A percentile compares a stretch with the other conserved stretches of the same genome.
Conservation (phyloP, 2,329 filamentous ascomycete species). For the Aspergillus fumigatus region DNA sequence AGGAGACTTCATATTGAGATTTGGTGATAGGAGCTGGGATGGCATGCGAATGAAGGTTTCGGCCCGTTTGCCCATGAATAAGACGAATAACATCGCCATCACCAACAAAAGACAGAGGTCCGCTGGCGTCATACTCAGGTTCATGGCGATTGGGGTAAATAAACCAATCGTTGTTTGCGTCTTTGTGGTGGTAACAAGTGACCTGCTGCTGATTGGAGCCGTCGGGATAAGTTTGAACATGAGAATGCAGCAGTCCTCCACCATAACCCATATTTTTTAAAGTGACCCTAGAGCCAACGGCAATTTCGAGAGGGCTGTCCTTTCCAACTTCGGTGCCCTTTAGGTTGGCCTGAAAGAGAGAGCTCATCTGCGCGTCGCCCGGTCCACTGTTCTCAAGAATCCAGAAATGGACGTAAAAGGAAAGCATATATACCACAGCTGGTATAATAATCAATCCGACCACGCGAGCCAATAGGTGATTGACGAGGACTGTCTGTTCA, state of each 20-base stretch:
- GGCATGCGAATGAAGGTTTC: constrained; percentile 92
- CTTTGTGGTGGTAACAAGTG: constrained; percentile 99
- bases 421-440: constrained; percentile 87
- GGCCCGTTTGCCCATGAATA: constrained; percentile 91
- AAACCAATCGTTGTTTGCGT: constrained; percentile 99
- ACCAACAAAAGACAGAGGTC: constrained; percentile 67
- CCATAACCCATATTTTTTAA: constrained; percentile 99
- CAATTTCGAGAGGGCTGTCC: constrained; percentile 89
- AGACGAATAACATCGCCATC: constrained; percentile 77
- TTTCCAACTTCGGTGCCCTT: constrained; percentile 90
- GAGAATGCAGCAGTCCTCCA: constrained; percentile 90
- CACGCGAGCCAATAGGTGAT: constrained; percentile 75
- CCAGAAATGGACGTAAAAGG: constrained; percentile 90
- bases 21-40: constrained; percentile 87
- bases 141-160: constrained; percentile 89
- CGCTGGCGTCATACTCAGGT: constrained; percentile 65
- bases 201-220: constrained; percentile 93
- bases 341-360: constrained; percentile 95
- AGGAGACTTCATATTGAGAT: constrained; percentile 86
- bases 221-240: constrained; percentile 93
- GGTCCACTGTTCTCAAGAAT: constrained; percentile 91
- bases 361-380: constrained; percentile 99
- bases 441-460: constrained; percentile 85
- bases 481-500: constrained; percentile 60
- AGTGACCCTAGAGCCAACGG: constrained; percentile 81